Evolutionary conservation across 2,329 filamentous ascomycete species (phyloP), one percentile per base, ranked within the genome.

Genomic region (Aspergillaceae sp.): DNA sequence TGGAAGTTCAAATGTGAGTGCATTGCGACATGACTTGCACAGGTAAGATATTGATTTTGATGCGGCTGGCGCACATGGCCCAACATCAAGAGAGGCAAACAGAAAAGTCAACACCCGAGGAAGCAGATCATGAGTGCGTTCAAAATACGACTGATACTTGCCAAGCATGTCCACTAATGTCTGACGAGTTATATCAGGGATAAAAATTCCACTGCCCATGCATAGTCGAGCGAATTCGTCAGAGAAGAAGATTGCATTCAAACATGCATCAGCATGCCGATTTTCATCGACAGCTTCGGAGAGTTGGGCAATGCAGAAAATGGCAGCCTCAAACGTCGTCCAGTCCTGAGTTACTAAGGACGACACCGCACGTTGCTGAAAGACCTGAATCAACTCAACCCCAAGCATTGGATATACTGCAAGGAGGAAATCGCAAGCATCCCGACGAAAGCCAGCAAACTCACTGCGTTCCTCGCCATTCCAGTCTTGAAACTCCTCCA

Each of bases 211-310:
- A 11, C 56, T 54, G 19, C 57, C 59, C 30, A 56, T 56, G 36
- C 65, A 68, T 43, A 68, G 53, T 30, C 54, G 49, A 47, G 62
- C 48, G 52, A 69, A 66, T 28, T 62, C 54, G 19, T 62, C 57
- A 27, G 57, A 62, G 28, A 67, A 64, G 48, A 73, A 70, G 9
- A 70, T 63, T 3, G 60, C 61, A 42, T 71, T 66, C 27, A 71
- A 52, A 40, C 64, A 61, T 42, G 66, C 58, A 35, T 71, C 69
- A 7, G 64, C 64, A 42, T 70, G 67, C 4, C 65, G 56, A 29
- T 70, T 69, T n/a, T 69, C 66, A 47, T 69, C 67, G 32, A 72
- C 64, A 3, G 69, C 66, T 49, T 73, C 70, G 4, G 69, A 69
- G 38, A 73, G 60, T 37, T 70, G 65, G 26, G 64, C 62, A 35